A percentile compares a stretch with the other conserved stretches of the same genome.
phyloP scores from a whole-genome alignment of 2,329 filamentous ascomycete genomes.

The Fusarium anthophilum region DNA sequence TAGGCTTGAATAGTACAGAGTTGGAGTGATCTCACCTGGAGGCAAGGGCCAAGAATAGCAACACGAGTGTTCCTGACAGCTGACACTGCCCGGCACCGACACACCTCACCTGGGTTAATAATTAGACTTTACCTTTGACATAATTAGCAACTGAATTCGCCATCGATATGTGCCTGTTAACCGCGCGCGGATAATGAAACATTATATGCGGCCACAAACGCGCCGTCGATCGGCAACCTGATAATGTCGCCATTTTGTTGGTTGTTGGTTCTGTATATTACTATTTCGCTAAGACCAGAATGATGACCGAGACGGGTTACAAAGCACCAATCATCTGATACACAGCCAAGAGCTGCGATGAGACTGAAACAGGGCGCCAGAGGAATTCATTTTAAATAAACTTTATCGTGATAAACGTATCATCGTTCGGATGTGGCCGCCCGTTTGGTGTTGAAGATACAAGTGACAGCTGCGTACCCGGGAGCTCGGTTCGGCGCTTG shows the following conservation, averaged over 20 bases:
- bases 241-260: background rate
- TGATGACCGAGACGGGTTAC: background rate
- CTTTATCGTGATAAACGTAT: background rate
- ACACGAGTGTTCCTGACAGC: background rate
- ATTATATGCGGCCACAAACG: background rate
- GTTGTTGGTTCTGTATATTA: background rate
- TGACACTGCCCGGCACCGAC: background rate
- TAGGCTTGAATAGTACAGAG: background rate
- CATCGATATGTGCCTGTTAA: background rate
- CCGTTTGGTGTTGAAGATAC: background rate
- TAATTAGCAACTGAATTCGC: background rate
- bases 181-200: conserved; percentile 19
- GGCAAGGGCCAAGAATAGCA: conserved; percentile 12
- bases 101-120: background rate
- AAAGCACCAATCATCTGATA: conserved; percentile 12
- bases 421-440: background rate
- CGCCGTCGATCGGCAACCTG: background rate
- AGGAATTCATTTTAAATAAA: background rate
- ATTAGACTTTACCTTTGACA: background rate
- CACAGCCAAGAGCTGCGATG: background rate
- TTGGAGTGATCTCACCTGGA: background rate
- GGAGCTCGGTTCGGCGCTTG: conserved; percentile 13
- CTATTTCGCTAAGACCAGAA: background rate
- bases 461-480: background rate
- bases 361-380: background rate